phyloP scores from a whole-genome alignment of 2,329 filamentous ascomycete genomes.

The Diaporthe destruens region DNA sequence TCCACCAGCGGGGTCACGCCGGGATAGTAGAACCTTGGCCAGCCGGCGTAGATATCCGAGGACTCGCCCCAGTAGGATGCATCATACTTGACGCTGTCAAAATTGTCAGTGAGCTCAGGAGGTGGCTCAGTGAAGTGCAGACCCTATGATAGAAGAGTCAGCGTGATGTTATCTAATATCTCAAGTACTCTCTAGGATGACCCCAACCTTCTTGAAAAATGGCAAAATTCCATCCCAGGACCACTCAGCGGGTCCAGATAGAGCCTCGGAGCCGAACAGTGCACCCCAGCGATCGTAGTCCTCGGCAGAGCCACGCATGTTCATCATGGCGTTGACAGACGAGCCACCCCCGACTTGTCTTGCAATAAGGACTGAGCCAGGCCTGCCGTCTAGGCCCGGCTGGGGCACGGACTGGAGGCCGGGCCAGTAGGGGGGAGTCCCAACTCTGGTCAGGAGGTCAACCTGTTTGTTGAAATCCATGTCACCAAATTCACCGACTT shows the following conservation, averaged over 20 bases:
- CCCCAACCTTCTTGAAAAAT: slow-evolving; percentile 51
- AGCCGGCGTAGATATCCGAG: slow-evolving; percentile 53
- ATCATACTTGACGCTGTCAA: slow-evolving; percentile 51
- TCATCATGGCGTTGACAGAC: slow-evolving; percentile 53
- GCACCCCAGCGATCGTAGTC: slow-evolving; percentile 53
- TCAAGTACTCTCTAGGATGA: accelerated
- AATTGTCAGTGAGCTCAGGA: slow-evolving; percentile 43
- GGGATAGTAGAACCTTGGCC: slow-evolving; percentile 56
- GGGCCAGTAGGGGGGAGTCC: neutral
- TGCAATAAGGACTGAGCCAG: slow-evolving; percentile 44
- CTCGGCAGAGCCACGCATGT: slow-evolving; percentile 50
- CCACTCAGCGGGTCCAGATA: slow-evolving; percentile 46
- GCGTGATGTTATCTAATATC: neutral
- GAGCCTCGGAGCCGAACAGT: slow-evolving; percentile 46
- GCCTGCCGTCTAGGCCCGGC: slow-evolving; percentile 46
- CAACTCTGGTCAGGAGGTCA: neutral
- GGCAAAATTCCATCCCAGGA: slow-evolving; percentile 50
- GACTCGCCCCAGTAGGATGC: slow-evolving; percentile 54
- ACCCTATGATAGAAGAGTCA: slow-evolving; percentile 3
- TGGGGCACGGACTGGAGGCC: slow-evolving; percentile 47
- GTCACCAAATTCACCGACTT: slow-evolving; percentile 43
- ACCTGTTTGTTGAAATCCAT: slow-evolving; percentile 1
- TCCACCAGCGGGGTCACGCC: slow-evolving; percentile 50
- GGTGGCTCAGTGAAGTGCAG: slow-evolving; percentile 46
- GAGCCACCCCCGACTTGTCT: slow-evolving; percentile 54